Percentiles rank a stretch among this genome's conserved stretches.
These are phyloP conservation scores for Polyporus tsugae DNA, from an alignment of 1,284 basidiomycete species.

Conservation along the genomic window DNA sequence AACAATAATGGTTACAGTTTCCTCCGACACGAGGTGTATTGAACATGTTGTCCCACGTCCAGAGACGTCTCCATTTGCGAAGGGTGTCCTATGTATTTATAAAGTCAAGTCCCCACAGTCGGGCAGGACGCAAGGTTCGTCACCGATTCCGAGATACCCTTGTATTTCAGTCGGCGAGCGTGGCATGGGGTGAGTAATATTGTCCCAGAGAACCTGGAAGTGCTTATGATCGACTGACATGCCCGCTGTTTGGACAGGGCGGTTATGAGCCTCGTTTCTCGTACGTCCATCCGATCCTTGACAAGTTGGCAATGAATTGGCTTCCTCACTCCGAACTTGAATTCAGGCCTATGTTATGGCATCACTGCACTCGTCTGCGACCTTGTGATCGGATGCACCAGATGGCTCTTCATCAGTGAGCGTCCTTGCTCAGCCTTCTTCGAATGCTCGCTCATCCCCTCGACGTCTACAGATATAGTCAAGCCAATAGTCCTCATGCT, in stretches of 20 bases:
- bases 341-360: background rate
- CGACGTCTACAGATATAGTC: background rate
- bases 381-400: background rate
- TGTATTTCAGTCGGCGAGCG: background rate
- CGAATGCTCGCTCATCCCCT: background rate
- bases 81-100: background rate
- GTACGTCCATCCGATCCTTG: background rate
- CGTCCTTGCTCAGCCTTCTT: background rate
- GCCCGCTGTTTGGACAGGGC: background rate
- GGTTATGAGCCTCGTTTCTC: background rate
- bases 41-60: background rate
- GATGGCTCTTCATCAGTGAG: conserved; percentile 4
- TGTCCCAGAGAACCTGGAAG: background rate
- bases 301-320: no score
- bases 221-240: background rate
- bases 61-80: background rate
- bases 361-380: background rate
- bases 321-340: background rate
- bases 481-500: conserved; percentile 6
- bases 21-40: background rate
- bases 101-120: background rate
- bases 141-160: background rate
- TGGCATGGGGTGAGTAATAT: background rate
- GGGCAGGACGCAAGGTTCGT: background rate
- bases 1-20: background rate